A percentile compares a stretch with the other conserved stretches of the same genome.
These are phyloP conservation scores for Kickxella alabastrina DNA, from an alignment of 192 early-diverging fungal genomes.

Conservation along the genomic window DNA sequence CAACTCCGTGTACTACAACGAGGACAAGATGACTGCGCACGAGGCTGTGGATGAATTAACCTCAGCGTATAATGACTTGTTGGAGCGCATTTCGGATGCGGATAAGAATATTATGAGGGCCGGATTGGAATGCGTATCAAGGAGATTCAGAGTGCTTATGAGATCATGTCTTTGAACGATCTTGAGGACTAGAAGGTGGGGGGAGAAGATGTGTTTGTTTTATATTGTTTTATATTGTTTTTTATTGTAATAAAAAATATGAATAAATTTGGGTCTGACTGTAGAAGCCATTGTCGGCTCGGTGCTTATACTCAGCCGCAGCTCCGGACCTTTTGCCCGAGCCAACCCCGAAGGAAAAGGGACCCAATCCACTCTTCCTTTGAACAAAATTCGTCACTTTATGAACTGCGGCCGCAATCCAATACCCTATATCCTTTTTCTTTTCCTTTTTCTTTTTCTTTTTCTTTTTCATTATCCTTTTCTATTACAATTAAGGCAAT, in stretches of 20 bases:
- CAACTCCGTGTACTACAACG: constrained; percentile 52
- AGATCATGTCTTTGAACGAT: constrained; percentile 46
- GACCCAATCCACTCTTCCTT: no score
- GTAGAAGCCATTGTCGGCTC: no score
- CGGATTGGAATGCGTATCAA: constrained; percentile 50
- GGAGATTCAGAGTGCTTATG: constrained; percentile 48
- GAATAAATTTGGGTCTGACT: no score
- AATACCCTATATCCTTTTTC: no score
- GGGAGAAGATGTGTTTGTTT: no score
- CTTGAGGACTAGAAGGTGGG: constrained; percentile 22
- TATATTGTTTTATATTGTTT: background rate
- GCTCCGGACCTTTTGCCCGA: no score
- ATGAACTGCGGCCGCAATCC: no score
- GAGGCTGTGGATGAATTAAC: constrained; percentile 49
- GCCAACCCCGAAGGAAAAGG: no score
- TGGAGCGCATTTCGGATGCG: constrained; percentile 19
- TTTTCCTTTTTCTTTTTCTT: background rate
- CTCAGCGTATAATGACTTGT: constrained; percentile 19
- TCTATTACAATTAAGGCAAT: background rate
- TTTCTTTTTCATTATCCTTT: constrained; percentile 1
- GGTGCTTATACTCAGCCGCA: no score
- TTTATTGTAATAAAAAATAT: background rate
- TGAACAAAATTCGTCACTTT: no score
- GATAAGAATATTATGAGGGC: constrained; percentile 21
- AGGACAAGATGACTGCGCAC: constrained; percentile 42